Conservation (phyloP, 305 asterid species). For the Solanum hybrid region DNA sequence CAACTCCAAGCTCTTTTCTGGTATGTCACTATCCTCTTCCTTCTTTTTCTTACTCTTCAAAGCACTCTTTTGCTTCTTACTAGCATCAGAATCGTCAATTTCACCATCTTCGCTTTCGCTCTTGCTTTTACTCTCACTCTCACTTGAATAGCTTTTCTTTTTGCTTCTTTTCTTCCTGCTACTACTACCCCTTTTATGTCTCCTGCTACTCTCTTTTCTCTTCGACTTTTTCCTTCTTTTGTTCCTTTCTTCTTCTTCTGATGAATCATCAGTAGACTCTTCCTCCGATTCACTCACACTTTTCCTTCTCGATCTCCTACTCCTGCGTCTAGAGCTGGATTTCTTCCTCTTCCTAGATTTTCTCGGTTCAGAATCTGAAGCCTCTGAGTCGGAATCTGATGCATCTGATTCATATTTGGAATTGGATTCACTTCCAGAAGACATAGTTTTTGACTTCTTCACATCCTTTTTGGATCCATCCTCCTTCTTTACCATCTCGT, state of each 20-base stretch:
- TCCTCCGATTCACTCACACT: constrained; percentile 41
- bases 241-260: constrained; percentile 25
- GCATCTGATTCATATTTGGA: constrained; percentile 11
- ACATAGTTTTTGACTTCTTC: constrained; percentile 1
- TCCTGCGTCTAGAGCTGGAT: constrained; percentile 35
- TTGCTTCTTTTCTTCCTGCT: constrained; percentile 35
- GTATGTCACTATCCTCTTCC: constrained; percentile 25
- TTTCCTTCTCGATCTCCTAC: constrained; percentile 30
- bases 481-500: constrained; percentile 24
- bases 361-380: constrained; percentile 35
- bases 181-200: constrained; percentile 33
- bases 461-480: constrained; percentile 8
- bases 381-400: constrained; percentile 27
- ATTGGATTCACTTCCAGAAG: background rate
- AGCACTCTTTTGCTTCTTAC: constrained; percentile 30
- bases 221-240: constrained; percentile 21
- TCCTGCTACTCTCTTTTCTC: constrained; percentile 19
- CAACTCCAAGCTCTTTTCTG: constrained; percentile 26
- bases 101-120: constrained; percentile 32
- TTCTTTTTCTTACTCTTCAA: constrained; percentile 38
- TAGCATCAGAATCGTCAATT: constrained; percentile 19
- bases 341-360: constrained; percentile 27
- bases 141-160: constrained; percentile 35
- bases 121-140: constrained; percentile 31
- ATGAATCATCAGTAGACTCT: constrained; percentile 28